Evolutionary conservation across 163 green algal genomes (phyloP).

Genomic region (Chlorella variabilis): DNA sequence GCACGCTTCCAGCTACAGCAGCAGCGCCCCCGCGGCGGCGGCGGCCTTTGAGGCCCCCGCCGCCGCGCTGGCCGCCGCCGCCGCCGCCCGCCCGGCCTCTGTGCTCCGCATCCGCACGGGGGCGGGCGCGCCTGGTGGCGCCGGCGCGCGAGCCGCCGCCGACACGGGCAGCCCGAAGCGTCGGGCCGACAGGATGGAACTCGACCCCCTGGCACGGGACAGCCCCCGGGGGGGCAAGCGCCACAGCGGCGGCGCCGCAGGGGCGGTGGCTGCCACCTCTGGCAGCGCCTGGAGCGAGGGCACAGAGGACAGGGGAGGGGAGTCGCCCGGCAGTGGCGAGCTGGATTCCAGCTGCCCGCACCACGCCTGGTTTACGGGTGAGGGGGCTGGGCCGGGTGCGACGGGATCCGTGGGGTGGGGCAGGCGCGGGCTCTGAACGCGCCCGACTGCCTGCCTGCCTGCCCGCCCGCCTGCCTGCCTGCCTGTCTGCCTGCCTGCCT

Average conservation of each 20-base stretch:
- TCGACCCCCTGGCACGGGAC: neutral
- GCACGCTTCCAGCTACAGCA: neutral
- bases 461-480: too few species aligned
- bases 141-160: neutral
- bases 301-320: neutral
- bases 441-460: too few species aligned
- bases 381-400: neutral
- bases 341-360: neutral
- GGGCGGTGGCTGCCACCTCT: too few species aligned
- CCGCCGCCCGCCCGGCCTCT: neutral
- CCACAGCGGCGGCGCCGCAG: too few species aligned
- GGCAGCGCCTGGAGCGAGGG: slow-evolving; percentile 1
- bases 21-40: neutral
- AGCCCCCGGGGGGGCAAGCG: slow-evolving; percentile 16
- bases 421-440: too few species aligned
- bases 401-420: too few species aligned
- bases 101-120: neutral
- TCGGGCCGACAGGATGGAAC: neutral
- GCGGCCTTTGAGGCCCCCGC: neutral
- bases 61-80: neutral
- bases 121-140: neutral
- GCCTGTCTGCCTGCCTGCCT: too few species aligned
- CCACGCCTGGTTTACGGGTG: neutral
- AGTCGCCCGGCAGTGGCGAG: neutral
- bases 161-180: slow-evolving; percentile 21